phyloP scores from a whole-genome alignment of 192 early-diverging fungal species.

The Piromyces sp. region DNA sequence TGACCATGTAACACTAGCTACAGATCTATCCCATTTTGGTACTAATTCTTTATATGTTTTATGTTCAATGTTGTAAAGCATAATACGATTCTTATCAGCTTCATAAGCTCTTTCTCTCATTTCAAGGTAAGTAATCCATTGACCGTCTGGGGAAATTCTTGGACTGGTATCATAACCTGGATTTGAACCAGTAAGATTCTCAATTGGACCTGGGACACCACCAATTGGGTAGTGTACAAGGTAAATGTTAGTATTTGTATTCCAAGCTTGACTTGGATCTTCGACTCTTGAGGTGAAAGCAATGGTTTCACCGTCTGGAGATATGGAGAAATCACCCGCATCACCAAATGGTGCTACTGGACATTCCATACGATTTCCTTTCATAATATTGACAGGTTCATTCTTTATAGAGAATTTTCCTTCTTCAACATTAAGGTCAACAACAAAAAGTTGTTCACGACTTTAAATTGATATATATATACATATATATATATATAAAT shows the following conservation, averaged over 20 bases:
- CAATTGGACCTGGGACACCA: background rate
- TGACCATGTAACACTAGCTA: constrained; percentile 36
- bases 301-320: constrained; percentile 33
- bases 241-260: constrained; percentile 56
- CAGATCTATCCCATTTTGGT: constrained; percentile 32
- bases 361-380: constrained; percentile 16
- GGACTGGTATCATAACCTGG: constrained; percentile 45
- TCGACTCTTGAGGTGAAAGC: constrained; percentile 57
- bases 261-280: constrained; percentile 48
- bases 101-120: constrained; percentile 50
- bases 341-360: constrained; percentile 33
- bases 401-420: constrained; percentile 12
- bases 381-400: constrained; percentile 29
- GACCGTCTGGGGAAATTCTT: constrained; percentile 42
- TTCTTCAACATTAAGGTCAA: constrained; percentile 1
- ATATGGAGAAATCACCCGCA: constrained; percentile 39
- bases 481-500: too few species aligned
- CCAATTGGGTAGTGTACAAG: constrained; percentile 17
- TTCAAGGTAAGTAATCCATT: constrained; percentile 51
- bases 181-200: constrained; percentile 13
- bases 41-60: constrained; percentile 6
- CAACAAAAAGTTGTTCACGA: constrained; percentile 10
- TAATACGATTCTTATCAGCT: constrained; percentile 55
- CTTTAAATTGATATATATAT: too few species aligned
- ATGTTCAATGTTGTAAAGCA: constrained; percentile 22